Base-by-base conservation (phyloP, 2,329 filamentous ascomycete species). In the Diplocarpon mali region DNA sequence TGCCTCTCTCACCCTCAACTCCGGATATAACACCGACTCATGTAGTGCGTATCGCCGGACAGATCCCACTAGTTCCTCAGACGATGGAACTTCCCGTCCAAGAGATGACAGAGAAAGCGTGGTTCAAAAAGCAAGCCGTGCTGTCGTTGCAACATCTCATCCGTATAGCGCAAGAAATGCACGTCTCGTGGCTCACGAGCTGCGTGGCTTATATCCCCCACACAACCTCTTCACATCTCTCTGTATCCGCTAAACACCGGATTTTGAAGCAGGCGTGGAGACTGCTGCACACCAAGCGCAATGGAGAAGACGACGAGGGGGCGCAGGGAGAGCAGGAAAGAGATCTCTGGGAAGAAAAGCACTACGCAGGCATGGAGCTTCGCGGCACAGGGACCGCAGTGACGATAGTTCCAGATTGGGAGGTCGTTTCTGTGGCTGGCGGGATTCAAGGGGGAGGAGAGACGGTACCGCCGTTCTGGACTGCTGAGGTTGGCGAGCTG, bases 111-210 rank as follows among this genome's bases (percentile, higher is more conserved):
- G 6, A 31, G 14, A 17, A 35, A 2, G 11, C 30, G 15, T 31
- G 36, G 30, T 74, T 79, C 51, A 60, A 63, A 28, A 62, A 77
- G 27, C 80, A 89, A 59, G 70, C 82, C 5, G 68, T 76, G 0
- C 70, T 98, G 4, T 76, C 88, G 1, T 69, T 96, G 11, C 92
- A 98, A 63, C 90, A 96, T 63, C 74, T 96, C 17, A 89, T 83
- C 78, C 78, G 90, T 32, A 82, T 98, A 42, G 89, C 80, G 0
- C 63, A 70, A 35, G 80, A 81, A 34, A 81, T 83, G 69, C 69
- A 76, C 43, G 79, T 93, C 2, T 70, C 77, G 45, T 82, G 78
- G 69, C 94, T 85, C 83, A 73, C 75, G 4, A 81, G 79, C 48
- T 83, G 75, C 1, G 76, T 94, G 38, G 86, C 80, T 0, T 94